Base-by-base conservation (phyloP, 495 filamentous ascomycete species). In the Amorphotheca resinae region DNA sequence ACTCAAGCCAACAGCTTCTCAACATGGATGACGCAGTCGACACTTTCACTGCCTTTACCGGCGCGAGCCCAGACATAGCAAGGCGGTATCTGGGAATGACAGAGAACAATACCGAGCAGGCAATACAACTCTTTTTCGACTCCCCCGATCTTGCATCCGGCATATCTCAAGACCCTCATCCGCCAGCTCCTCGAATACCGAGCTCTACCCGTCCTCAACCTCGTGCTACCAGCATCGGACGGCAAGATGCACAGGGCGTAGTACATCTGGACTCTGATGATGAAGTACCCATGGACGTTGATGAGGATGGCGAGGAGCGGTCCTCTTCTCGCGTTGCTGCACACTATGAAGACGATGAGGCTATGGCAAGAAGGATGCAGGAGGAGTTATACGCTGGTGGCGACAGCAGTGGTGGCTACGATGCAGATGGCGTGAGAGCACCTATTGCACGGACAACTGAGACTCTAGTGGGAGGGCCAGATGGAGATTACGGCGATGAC, bases 401-500 rank as follows among this genome's bases (percentile, higher is more conserved):
- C 49, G 64, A 66, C 50, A 46, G 54, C 30, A 38, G 43, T 42
- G 54, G 64, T 25, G 50, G 59, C 8, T 45, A 56, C 7, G 66
- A 69, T 54, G 71, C 68, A 14, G 78, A 84, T 48, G 79, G 67
- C 11, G 80, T 96, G 28, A 72, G 91, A 52, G 91, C 93, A 30
- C 91, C 91, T 21, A 88, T 98, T 64, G 85, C 80, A 30, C 77
- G 87, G 45, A 93, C 80, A 12, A 91, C 83, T 15, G 93, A 96
- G 63, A 95, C 84, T 0, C 72, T 98, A 31, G 80, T 95, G 22
- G 88, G 80, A 2, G 88, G 79, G 2, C 83, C 82, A 11, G 73
- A 62, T 11, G 59, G 69, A 23, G 74, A 80, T 44, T 63, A 59
- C 39, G 70, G 76, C 45, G 74, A 72, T 42, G 70, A 79, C 38